phyloP scores from a whole-genome alignment of 106 monocot species.

The Platanthera zijinensis region DNA sequence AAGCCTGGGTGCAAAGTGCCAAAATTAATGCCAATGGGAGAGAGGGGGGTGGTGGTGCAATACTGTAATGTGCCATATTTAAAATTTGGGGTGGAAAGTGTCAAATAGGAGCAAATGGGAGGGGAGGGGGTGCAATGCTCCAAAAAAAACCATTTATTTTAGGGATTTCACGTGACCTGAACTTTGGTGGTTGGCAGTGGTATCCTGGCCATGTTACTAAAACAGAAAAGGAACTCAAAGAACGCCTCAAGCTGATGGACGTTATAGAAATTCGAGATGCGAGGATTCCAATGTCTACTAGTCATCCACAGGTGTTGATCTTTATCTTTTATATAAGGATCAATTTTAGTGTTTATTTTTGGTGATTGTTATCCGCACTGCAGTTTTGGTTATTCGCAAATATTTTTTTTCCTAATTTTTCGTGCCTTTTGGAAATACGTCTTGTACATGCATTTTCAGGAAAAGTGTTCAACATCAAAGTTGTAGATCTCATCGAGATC shows the following conservation, averaged over 20 bases:
- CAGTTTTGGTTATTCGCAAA: too few species aligned
- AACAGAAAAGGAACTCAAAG: slow-evolving; percentile 88
- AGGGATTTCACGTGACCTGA: neutral
- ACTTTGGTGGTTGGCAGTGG: slow-evolving; percentile 51
- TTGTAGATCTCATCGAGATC: too few species aligned
- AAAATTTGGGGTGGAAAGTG: too few species aligned
- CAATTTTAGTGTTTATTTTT: neutral
- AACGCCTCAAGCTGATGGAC: slow-evolving; percentile 93
- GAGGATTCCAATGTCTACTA: slow-evolving; percentile 83
- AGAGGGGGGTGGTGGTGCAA: too few species aligned
- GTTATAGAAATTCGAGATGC: slow-evolving; percentile 96
- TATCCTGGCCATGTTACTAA: slow-evolving; percentile 98
- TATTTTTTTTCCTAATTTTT: too few species aligned
- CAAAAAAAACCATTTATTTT: neutral
- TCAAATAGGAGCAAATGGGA: neutral
- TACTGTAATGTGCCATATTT: too few species aligned
- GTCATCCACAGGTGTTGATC: slow-evolving; percentile 72
- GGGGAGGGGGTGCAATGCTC: neutral
- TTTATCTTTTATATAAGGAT: neutral
- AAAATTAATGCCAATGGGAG: too few species aligned
- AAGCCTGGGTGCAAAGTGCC: too few species aligned
- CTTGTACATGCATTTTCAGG: too few species aligned
- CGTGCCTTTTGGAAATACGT: too few species aligned
- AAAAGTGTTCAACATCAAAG: too few species aligned
- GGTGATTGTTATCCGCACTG: too few species aligned